Percentiles rank a stretch among this genome's conserved stretches.
These are phyloP conservation scores for Biscogniauxia sp. DNA, from an alignment of 2,329 filamentous ascomycete genomes.

Conservation along the genomic window DNA sequence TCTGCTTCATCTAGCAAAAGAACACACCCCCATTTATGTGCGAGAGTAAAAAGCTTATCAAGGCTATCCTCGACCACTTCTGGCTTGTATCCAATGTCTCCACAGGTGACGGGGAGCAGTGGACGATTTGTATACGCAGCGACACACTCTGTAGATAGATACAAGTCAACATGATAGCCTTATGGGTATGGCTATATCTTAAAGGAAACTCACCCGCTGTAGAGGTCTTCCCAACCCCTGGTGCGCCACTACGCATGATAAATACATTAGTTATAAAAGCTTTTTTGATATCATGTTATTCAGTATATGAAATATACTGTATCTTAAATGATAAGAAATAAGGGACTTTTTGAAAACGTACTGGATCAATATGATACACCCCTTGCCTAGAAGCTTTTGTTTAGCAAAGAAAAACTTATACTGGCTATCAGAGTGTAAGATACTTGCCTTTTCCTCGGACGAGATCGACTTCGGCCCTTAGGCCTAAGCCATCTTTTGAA, in stretches of 20 bases:
- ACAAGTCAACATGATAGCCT: neutral
- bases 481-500: constrained; percentile 1
- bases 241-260: constrained; percentile 23
- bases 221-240: constrained; percentile 34
- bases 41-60: constrained; percentile 18
- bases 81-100: constrained; percentile 35
- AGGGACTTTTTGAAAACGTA: neutral
- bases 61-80: constrained; percentile 29
- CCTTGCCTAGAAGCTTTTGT: constrained; percentile 24
- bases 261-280: neutral
- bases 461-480: constrained; percentile 24
- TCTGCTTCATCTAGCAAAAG: constrained; percentile 16
- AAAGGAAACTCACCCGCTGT: constrained; percentile 27
- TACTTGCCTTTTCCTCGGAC: constrained; percentile 30
- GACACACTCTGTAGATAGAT: constrained; percentile 16
- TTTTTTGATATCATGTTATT: neutral
- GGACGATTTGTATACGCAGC: constrained; percentile 21
- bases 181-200: neutral
- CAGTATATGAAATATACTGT: neutral
- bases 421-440: constrained; percentile 4
- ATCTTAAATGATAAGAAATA: neutral
- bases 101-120: constrained; percentile 19
- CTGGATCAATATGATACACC: constrained; percentile 32
- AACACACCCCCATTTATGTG: constrained; percentile 23
- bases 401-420: neutral